Evolutionary conservation across 179 eudicot species (phyloP), one percentile per base, ranked within the genome.

Genomic region (Drosera spatulata): DNA sequence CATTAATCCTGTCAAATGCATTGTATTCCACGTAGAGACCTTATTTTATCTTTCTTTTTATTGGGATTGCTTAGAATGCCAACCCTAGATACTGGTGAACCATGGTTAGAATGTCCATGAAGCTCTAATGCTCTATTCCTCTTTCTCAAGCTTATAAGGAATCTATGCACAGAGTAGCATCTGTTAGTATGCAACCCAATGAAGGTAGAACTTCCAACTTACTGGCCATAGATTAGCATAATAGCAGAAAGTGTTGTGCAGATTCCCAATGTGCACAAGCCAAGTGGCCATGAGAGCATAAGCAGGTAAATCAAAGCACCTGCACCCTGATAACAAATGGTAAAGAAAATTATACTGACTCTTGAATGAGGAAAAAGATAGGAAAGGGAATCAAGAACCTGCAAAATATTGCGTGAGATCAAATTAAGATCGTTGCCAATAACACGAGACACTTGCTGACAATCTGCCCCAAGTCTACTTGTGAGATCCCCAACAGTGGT

Each of bases 401-500:
- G 99, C 67, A 93, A 78, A 72, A 71, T 62, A 75, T 93, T 93
- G 66, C 99, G 88, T 53, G 88, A 73, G 74, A 93, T 93, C 73
- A 89, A 46, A 74, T 93, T 93, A 51, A 93, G 87, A 80, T 93
- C 99, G 77, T 86, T 93, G 56, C 97, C 97, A 65, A 93, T 93
- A 62, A 93, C 94, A 60, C 99, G 99, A 43, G 99, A 85, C 66
- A 93, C 99, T 75, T 93, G 99, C 78, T 89, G 97, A 77, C 99
- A 93, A 76, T 93, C 99, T 67, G 99, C 91, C 69, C 99, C 97
- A 63, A 93, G 94, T 80, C 99, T 86, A 74, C 99, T 93, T 10
- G 99, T 93, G 77, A 93, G 88, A 68, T 82, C 95, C 69, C 99
- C 99, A 73, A 93, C 93, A 53, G 97, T 89, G 71, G 86, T 78